Percentiles rank a stretch among this genome's conserved stretches.
These are phyloP conservation scores for Sisymbrium irio DNA, from an alignment of 345 rosid genomes.

Conservation along the genomic window DNA sequence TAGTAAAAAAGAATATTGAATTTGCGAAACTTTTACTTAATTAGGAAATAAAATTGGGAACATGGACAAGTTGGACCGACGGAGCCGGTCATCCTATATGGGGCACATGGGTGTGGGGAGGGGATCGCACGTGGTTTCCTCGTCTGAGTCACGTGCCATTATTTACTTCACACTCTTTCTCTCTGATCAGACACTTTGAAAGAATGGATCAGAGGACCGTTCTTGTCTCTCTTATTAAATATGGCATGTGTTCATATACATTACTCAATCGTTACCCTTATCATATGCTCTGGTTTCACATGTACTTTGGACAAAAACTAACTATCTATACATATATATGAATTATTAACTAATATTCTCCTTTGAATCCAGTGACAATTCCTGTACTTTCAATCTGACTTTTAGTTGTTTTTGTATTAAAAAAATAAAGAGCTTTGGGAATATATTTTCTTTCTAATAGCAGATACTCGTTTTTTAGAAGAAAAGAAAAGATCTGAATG, in stretches of 20 bases:
- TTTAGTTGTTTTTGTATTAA: neutral
- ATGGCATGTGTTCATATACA: conserved; percentile 33
- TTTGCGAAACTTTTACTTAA: neutral
- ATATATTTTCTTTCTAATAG: conserved; percentile 11
- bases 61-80: conserved; percentile 49
- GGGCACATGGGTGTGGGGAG: conserved; percentile 50
- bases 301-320: conserved; percentile 13
- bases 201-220: conserved; percentile 35
- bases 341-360: conserved; percentile 28
- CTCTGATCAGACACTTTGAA: conserved; percentile 21
- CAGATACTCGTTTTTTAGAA: neutral
- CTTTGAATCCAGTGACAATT: conserved; percentile 20
- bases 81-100: conserved; percentile 33
- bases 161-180: conserved; percentile 43
- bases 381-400: conserved; percentile 25
- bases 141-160: conserved; percentile 56
- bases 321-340: neutral
- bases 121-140: conserved; percentile 46
- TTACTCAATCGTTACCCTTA: conserved; percentile 20
- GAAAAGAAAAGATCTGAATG: neutral
- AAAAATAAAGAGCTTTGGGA: neutral
- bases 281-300: conserved; percentile 38
- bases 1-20: neutral
- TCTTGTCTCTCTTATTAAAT: conserved; percentile 36
- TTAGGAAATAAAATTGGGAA: neutral